Conservation (phyloP, 2,329 filamentous ascomycete genomes). For the Colletotrichum sp. region DNA sequence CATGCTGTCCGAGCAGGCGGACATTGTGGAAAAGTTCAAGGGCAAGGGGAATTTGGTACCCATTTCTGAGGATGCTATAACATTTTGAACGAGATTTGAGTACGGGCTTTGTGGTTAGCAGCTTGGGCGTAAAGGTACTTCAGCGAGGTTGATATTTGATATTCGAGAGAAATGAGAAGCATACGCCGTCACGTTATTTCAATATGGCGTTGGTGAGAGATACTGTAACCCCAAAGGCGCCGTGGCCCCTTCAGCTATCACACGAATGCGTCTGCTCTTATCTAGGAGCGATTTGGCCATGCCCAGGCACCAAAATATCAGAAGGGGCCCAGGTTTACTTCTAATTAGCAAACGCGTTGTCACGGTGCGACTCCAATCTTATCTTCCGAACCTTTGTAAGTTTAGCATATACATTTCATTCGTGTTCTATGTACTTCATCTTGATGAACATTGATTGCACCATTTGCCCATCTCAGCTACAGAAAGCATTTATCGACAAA, state of each 20-base stretch:
- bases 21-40: conserved; percentile 53
- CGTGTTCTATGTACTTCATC: background rate
- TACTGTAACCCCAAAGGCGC: too few relatives aligned
- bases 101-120: background rate
- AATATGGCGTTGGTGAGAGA: background rate
- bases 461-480: background rate
- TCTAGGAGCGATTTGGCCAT: too few relatives aligned
- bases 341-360: too few relatives aligned
- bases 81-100: conserved; percentile 23
- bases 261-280: too few relatives aligned
- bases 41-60: conserved; percentile 52
- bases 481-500: background rate
- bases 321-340: too few relatives aligned
- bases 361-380: too few relatives aligned
- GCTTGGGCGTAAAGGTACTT: background rate
- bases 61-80: conserved; percentile 39
- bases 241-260: too few relatives aligned
- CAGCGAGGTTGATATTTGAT: background rate
- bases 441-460: background rate
- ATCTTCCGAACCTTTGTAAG: too few relatives aligned
- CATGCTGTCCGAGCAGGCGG: conserved; percentile 59
- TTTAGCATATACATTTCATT: background rate
- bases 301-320: too few relatives aligned
- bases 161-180: background rate
- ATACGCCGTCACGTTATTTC: background rate